These are phyloP conservation scores for Xylaria cubensis DNA, from an alignment of 495 filamentous ascomycete species.

Conservation along the genomic window DNA sequence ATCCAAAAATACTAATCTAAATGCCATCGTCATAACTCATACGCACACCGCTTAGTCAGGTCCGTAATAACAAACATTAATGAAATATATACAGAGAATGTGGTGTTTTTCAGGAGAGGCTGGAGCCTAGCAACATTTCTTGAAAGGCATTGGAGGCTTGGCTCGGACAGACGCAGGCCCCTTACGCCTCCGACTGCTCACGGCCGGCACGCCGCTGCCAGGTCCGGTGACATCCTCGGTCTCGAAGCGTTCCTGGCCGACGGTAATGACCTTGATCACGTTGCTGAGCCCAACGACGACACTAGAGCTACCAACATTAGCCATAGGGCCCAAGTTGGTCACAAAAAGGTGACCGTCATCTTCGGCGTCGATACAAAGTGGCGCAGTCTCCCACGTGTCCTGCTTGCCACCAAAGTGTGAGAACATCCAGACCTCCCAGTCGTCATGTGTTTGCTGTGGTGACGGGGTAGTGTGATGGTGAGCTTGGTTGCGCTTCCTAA, in stretches of 20 bases:
- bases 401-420: conserved; percentile 49
- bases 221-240: conserved; percentile 36
- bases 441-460: conserved; percentile 40
- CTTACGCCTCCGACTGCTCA: conserved; percentile 44
- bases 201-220: conserved; percentile 38
- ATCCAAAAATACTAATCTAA: conserved; percentile 8
- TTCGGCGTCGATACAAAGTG: conserved; percentile 42
- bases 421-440: conserved; percentile 73
- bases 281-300: conserved; percentile 73
- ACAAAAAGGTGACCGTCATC: conserved; percentile 62
- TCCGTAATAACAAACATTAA: conserved; percentile 12
- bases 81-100: conserved; percentile 26
- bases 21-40: conserved; percentile 25
- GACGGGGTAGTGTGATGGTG: conserved; percentile 21
- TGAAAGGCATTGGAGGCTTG: conserved; percentile 26
- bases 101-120: not conserved
- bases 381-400: conserved; percentile 45
- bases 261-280: conserved; percentile 67
- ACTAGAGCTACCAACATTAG: conserved; percentile 60
- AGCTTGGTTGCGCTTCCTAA: conserved; percentile 37
- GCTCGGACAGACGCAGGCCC: conserved; percentile 36
- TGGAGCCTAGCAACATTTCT: conserved; percentile 20
- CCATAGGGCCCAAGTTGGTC: conserved; percentile 63
- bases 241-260: conserved; percentile 67
- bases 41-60: conserved; percentile 13